phyloP scores from a whole-genome alignment of 2,329 filamentous ascomycete genomes.

The Colletotrichum eleusines region DNA sequence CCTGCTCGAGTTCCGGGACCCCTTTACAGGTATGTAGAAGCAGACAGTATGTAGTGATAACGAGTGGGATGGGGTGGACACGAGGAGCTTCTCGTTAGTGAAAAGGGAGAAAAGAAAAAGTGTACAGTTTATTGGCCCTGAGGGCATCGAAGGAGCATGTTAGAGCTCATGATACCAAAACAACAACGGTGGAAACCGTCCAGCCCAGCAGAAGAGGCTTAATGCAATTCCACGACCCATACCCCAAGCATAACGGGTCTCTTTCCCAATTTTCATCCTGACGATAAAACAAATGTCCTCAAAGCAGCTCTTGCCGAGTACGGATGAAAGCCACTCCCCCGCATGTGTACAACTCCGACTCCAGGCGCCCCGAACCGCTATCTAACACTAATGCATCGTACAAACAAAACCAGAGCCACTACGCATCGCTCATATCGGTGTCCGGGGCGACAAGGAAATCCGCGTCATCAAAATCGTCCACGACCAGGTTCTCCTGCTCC shows the following conservation, averaged over 20 bases:
- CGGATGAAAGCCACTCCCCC: conserved; percentile 22
- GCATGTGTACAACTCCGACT: conserved; percentile 13
- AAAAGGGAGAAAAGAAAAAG: background rate
- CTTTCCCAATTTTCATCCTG: background rate
- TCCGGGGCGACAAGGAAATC: conserved; percentile 68
- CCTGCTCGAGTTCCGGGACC: conserved; percentile 79
- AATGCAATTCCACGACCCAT: conserved; percentile 12
- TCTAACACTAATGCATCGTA: conserved; percentile 12
- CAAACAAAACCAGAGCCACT: conserved; percentile 15
- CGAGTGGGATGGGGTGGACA: background rate
- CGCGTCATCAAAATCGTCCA: conserved; percentile 76
- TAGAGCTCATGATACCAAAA: conserved; percentile 35
- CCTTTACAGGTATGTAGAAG: conserved; percentile 61
- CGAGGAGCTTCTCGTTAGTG: too few relatives aligned
- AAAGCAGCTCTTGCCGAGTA: conserved; percentile 44
- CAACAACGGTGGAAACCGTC: conserved; percentile 10
- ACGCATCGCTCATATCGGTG: conserved; percentile 57
- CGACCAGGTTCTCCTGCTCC: conserved; percentile 62
- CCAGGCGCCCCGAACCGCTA: conserved; percentile 11
- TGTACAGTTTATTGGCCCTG: conserved; percentile 23
- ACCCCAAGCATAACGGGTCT: background rate
- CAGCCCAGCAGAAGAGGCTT: background rate
- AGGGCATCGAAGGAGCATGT: conserved; percentile 4
- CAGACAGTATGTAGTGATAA: background rate
- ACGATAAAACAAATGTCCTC: conserved; percentile 35